phyloP scores from a whole-genome alignment of 768 basidiomycete genomes.

The Lyophyllum decastes region DNA sequence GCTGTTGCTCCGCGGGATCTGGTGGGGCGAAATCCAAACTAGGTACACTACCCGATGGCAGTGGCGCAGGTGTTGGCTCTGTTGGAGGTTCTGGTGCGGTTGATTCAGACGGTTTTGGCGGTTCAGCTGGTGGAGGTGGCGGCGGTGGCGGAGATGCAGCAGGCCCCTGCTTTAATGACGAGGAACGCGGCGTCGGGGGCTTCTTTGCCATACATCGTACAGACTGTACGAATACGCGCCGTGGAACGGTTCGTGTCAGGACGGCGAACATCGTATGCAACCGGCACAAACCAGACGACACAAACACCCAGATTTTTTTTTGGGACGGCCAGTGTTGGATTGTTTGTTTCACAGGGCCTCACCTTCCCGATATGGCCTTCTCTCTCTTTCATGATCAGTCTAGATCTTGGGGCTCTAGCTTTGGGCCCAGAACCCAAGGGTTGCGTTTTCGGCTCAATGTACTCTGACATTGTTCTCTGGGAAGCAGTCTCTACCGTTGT shows the following conservation, averaged over 20 bases:
- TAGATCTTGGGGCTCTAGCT: too few species aligned
- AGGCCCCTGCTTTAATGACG: background rate
- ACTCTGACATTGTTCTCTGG: too few species aligned
- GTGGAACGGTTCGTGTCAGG: slow-evolving; percentile 12
- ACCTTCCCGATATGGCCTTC: background rate
- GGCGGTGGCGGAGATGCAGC: slow-evolving; percentile 3
- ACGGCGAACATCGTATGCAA: slow-evolving; percentile 14
- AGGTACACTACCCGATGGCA: slow-evolving; percentile 34
- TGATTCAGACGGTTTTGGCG: slow-evolving; percentile 12
- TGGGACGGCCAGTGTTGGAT: background rate
- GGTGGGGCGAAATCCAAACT: slow-evolving; percentile 69
- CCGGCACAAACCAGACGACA: background rate
- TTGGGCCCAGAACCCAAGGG: too few species aligned
- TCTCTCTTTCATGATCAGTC: background rate
- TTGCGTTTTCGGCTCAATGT: background rate
- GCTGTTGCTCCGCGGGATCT: slow-evolving; percentile 39
- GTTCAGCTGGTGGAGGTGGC: slow-evolving; percentile 17
- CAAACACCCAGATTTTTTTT: background rate
- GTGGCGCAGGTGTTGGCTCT: slow-evolving; percentile 21
- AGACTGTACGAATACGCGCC: slow-evolving; percentile 12
- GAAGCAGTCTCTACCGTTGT: background rate
- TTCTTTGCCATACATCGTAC: slow-evolving; percentile 17
- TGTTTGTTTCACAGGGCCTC: slow-evolving; percentile 1
- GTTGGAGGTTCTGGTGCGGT: slow-evolving; percentile 13
- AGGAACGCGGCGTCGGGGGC: background rate